Conservation (phyloP, 2,329 filamentous ascomycete species). For the Penicillium italicum region DNA sequence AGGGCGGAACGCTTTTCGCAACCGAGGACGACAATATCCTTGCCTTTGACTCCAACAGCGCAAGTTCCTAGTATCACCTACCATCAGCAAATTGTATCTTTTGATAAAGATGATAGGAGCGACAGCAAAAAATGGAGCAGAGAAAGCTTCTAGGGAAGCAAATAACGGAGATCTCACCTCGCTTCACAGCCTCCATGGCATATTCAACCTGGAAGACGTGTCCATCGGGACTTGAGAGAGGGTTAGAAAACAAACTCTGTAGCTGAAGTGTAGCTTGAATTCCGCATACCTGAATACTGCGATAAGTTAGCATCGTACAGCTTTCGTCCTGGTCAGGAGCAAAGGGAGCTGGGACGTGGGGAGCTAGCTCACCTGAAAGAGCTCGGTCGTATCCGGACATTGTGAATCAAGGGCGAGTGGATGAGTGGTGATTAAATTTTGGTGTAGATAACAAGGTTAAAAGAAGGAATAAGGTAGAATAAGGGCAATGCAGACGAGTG, state of each 20-base stretch:
- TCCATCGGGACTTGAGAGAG: slow-evolving; percentile 77
- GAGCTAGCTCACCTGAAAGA: slow-evolving; percentile 72
- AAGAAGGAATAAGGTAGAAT: slow-evolving; percentile 3
- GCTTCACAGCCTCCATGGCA: slow-evolving; percentile 95
- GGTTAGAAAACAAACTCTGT: slow-evolving; percentile 44
- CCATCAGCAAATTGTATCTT: neutral
- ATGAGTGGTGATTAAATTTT: neutral
- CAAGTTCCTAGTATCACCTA: slow-evolving; percentile 68
- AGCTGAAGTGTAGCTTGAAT: slow-evolving; percentile 13
- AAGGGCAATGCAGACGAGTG: slow-evolving; percentile 11
- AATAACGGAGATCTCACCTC: slow-evolving; percentile 60
- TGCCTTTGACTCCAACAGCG: slow-evolving; percentile 94
- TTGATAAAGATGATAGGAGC: neutral
- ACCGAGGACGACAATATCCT: slow-evolving; percentile 89
- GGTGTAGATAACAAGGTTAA: neutral
- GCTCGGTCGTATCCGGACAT: slow-evolving; percentile 98
- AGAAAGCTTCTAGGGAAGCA: slow-evolving; percentile 5
- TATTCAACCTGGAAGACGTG: slow-evolving; percentile 99
- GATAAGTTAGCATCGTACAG: slow-evolving; percentile 40
- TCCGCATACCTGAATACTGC: slow-evolving; percentile 73
- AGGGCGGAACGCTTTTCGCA: slow-evolving; percentile 99
- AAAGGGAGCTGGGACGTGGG: slow-evolving; percentile 26
- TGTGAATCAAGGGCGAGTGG: slow-evolving; percentile 21
- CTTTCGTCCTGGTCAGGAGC: slow-evolving; percentile 27
- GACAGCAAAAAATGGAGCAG: neutral